Base-by-base conservation (phyloP, 2,329 filamentous ascomycete genomes). In the Arthroderma sp. region DNA sequence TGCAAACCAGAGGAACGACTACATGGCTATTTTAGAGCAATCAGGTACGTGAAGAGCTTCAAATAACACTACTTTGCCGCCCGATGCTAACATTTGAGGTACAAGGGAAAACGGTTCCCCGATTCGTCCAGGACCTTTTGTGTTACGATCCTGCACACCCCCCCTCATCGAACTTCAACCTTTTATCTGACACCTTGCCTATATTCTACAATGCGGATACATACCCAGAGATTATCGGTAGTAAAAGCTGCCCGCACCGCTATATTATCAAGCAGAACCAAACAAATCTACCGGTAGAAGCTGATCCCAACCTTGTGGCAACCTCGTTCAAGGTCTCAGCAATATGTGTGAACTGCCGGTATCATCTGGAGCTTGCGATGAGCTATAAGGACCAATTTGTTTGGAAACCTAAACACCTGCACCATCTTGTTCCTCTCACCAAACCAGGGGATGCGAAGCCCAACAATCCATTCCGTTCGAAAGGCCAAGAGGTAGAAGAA, bases 261-360 rank as follows among this genome's bases (percentile, higher is more conserved):
- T 77, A 81, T 56, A 65, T 71, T 38, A 65, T 65, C 38, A 82
- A 83, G 56, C 49, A 62, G 15, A 64, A 67, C 38, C 77, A 81
- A 58, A 76, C 72, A 44, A 58, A 64, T 30, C 56, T 71, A 28
- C 68, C 71, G 4, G 57, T 58, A 7, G 57, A 65, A 37, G 63
- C 63, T n/a, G 29, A n/a, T n/a, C 32, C 28, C 8, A 34, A 15
- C 15, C 28, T 49, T 40, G 9, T 39, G 37, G 11, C 58, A 63
- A 42, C 57, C 55, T 47, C 61, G 39, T 78, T 74, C 56, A 76
- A 71, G 51, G 66, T 81, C 29, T 73, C 78, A 10, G 70, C 77
- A 3, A 70, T 77, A 51, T 85, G 81, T 60, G 62, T 68, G 45
- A 68, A 66, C 47, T 85, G 81, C 57, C 73, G 76, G 42, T 69